A percentile compares a stretch with the other conserved stretches of the same genome.
Conservation (phyloP, 805 yeast genomes). For the Kluyveromyces dobzhanskii region DNA sequence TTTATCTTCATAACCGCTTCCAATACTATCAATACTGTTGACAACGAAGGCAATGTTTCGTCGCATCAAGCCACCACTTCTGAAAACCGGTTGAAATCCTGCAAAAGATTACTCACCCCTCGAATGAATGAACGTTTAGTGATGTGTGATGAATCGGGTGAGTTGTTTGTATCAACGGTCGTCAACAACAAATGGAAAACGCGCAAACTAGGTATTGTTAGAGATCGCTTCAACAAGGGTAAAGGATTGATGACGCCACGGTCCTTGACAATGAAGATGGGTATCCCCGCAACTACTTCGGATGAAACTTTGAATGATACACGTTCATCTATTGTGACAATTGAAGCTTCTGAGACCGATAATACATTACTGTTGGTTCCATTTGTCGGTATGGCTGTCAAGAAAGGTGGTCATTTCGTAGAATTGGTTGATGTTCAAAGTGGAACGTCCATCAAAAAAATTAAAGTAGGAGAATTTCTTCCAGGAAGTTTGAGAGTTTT, state of each 20-base stretch:
- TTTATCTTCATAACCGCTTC: constrained; percentile 44
- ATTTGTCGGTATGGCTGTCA: constrained; percentile 66
- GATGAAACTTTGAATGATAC: constrained; percentile 4
- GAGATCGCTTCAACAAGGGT: constrained; percentile 39
- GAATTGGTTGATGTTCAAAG: constrained; percentile 72
- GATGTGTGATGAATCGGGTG: constrained; percentile 40
- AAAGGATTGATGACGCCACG: constrained; percentile 33
- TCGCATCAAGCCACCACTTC: constrained; percentile 26
- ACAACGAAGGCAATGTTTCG: constrained; percentile 31
- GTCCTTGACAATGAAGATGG: constrained; percentile 16
- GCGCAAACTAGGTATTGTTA: constrained; percentile 40
- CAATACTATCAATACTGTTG: constrained; percentile 41
- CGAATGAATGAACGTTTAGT: constrained; percentile 68
- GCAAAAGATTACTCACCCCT: constrained; percentile 55
- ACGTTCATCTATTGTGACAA: constrained; percentile 6
- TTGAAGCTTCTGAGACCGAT: constrained; percentile 9
- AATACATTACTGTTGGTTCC: constrained; percentile 46
- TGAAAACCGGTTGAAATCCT: constrained; percentile 35
- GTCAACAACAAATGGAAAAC: constrained; percentile 61
- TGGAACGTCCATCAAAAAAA: constrained; percentile 57
- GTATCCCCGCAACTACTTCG: neutral
- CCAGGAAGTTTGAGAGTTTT: constrained; percentile 56
- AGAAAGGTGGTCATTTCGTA: constrained; percentile 47
- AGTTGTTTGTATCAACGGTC: constrained; percentile 52
- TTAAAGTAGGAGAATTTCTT: constrained; percentile 55